Conservation (phyloP, 2,329 filamentous ascomycete species). For the Meredithiella fracta region DNA sequence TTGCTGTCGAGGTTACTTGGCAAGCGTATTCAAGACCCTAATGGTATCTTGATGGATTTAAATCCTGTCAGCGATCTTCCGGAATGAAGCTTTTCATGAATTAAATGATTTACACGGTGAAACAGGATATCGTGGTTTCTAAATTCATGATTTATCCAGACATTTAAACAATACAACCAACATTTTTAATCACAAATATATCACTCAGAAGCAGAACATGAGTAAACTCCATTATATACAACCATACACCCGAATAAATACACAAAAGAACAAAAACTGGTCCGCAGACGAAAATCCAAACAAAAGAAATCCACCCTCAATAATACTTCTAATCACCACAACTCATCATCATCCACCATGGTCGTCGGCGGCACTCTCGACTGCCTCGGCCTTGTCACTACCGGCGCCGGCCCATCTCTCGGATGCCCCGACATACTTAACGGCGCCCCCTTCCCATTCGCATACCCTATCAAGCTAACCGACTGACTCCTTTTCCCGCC, state of each 20-base stretch:
- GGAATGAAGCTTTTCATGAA: too few species aligned
- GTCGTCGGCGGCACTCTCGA: constrained; percentile 8
- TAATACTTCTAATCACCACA: constrained; percentile 8
- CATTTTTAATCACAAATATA: too few species aligned
- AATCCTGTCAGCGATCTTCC: too few species aligned
- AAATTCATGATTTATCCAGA: too few species aligned
- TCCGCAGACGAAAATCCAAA: neutral
- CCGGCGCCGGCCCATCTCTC: constrained; percentile 7
- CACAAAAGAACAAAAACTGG: constrained; percentile 1
- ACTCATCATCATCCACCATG: constrained; percentile 13
- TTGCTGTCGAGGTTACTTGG: neutral
- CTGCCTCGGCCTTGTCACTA: constrained; percentile 3
- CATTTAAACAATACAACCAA: neutral
- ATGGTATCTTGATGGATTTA: too few species aligned
- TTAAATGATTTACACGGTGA: neutral
- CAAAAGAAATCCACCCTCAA: neutral
- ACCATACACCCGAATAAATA: neutral
- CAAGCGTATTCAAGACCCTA: neutral
- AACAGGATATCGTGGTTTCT: neutral
- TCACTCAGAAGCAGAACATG: too few species aligned
- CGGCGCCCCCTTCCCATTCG: constrained; percentile 1
- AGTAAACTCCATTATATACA: too few species aligned
- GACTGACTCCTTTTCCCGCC: neutral
- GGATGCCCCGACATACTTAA: constrained; percentile 7
- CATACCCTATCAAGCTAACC: neutral